Percentiles rank a stretch among this genome's conserved stretches.
phyloP scores from a whole-genome alignment of 164 flowering plant species.

The Vitis rotundifolia region DNA sequence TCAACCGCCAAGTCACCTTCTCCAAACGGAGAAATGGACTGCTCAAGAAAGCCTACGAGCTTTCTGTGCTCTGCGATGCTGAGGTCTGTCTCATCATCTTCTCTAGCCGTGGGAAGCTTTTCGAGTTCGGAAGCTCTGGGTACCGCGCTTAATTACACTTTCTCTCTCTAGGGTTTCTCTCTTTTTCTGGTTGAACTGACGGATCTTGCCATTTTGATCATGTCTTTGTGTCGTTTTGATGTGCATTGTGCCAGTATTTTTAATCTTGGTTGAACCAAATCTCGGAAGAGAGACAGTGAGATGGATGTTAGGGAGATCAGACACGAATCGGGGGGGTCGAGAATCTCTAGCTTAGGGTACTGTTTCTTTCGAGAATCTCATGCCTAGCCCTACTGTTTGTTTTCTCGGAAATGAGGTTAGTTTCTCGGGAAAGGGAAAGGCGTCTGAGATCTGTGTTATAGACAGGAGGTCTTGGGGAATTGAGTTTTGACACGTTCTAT shows the following conservation, averaged over 20 bases:
- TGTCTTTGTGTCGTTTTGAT: no score
- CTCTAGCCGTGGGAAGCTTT: conserved; percentile 34
- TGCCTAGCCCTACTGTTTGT: no score
- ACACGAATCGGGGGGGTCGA: no score
- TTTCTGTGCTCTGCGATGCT: conserved; percentile 33
- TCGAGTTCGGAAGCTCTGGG: conserved; percentile 23
- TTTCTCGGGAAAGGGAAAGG: background rate
- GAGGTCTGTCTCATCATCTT: conserved; percentile 36
- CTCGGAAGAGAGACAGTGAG: no score
- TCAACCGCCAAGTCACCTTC: conserved; percentile 31
- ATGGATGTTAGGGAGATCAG: no score
- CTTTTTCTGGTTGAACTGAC: background rate
- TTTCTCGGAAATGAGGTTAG: no score
- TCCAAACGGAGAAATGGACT: conserved; percentile 33
- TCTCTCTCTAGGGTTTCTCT: background rate
- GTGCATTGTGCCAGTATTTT: no score
- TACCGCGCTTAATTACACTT: background rate
- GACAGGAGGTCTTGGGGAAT: background rate
- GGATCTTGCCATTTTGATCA: no score
- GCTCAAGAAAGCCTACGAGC: conserved; percentile 33
- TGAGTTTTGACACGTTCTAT: background rate
- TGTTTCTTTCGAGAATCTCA: no score
- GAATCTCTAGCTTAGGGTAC: no score
- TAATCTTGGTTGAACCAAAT: no score
- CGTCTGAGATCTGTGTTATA: no score